Conservation (phyloP, 2,329 filamentous ascomycete species). For the Rhynchosporium secalis region DNA sequence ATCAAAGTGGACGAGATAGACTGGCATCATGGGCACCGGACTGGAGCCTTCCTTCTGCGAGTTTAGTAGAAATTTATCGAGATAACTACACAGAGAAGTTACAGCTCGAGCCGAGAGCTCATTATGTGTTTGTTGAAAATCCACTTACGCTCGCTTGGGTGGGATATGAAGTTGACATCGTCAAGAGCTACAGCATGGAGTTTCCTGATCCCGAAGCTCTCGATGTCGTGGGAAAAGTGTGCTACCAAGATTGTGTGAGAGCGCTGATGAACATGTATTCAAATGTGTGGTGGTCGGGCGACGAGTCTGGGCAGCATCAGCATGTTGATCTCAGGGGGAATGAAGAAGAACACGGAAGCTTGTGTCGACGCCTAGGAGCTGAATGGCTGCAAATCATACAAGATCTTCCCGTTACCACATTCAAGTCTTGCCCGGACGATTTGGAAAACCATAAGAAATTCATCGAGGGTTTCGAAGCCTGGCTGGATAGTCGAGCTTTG, state of each 20-base stretch:
- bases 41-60: constrained; percentile 10
- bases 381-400: constrained; percentile 1
- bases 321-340: constrained; percentile 15
- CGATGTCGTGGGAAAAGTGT: background rate
- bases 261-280: background rate
- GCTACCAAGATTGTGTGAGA: background rate
- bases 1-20: background rate
- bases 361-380: background rate
- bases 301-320: constrained; percentile 15
- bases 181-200: constrained; percentile 1
- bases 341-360: constrained; percentile 9
- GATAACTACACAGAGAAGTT: background rate
- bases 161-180: constrained; percentile 13
- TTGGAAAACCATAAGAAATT: background rate
- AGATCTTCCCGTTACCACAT: background rate
- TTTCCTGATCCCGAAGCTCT: background rate
- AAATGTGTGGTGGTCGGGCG: constrained; percentile 16
- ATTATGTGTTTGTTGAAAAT: constrained; percentile 9
- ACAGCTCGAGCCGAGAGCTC: background rate
- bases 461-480: background rate
- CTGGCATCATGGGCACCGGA: constrained; percentile 18
- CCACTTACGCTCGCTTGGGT: constrained; percentile 1
- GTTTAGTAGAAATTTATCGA: constrained; percentile 12
- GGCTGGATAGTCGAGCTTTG: background rate
- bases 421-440: background rate